Evolutionary conservation across 345 rosid species (phyloP).

Genomic region (Acer campestre): DNA sequence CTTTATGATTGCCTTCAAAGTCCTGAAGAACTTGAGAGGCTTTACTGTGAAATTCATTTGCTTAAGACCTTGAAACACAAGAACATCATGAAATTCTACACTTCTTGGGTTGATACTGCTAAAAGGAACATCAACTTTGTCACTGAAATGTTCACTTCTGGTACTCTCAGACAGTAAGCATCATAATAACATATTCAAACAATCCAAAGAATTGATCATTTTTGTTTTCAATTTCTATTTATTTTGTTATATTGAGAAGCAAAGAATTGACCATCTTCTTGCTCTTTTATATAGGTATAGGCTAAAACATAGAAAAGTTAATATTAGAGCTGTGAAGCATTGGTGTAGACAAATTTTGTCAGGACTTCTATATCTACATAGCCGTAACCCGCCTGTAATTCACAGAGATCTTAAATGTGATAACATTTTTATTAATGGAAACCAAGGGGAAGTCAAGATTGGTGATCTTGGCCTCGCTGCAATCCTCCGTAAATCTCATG

Average conservation of each 20-base stretch:
- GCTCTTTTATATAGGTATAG: slow-evolving; percentile 54
- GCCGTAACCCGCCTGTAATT: slow-evolving; percentile 84
- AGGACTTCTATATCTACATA: slow-evolving; percentile 87
- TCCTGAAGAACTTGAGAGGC: slow-evolving; percentile 87
- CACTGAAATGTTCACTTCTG: slow-evolving; percentile 95
- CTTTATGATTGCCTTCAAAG: slow-evolving; percentile 83
- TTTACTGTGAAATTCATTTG: slow-evolving; percentile 92
- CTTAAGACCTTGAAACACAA: slow-evolving; percentile 88
- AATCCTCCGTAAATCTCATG: slow-evolving; percentile 84
- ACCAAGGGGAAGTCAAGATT: slow-evolving; percentile 98
- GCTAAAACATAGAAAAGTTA: slow-evolving; percentile 78
- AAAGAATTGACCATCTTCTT: background rate
- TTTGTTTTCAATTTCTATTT: background rate
- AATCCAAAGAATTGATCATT: background rate
- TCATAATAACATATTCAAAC: slow-evolving; percentile 4
- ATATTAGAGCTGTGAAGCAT: slow-evolving; percentile 92
- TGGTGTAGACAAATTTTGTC: slow-evolving; percentile 93
- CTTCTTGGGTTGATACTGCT: slow-evolving; percentile 90
- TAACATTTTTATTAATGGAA: slow-evolving; percentile 94
- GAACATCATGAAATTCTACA: slow-evolving; percentile 91
- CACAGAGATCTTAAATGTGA: slow-evolving; percentile 99
- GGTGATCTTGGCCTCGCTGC: slow-evolving; percentile 99
- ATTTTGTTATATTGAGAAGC: background rate
- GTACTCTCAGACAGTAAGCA: slow-evolving; percentile 92
- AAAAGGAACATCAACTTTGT: slow-evolving; percentile 92